Evolutionary conservation across 2,329 filamentous ascomycete genomes (phyloP), one percentile per base, ranked within the genome.

Genomic region (Talaromyces funiculosus): DNA sequence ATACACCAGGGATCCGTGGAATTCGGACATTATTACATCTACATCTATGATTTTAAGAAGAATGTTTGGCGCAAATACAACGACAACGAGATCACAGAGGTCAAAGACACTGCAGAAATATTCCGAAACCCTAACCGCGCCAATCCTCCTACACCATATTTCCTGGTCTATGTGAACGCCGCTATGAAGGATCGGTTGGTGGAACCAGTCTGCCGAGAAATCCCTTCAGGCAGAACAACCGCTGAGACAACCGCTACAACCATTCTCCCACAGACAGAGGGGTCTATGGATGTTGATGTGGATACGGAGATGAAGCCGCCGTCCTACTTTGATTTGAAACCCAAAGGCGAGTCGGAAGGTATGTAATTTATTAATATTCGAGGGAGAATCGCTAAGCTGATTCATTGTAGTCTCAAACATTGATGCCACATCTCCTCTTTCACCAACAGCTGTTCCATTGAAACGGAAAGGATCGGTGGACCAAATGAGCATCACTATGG

Each of bases 11-110:
- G 82, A 31, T 77, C 75, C 29, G 82, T 87, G 42, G 83, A 81
- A 47, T 87, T 87, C 49, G 94, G 94, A 0, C 94, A 99, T 74
- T 99, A 97, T 77, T 97, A 91, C 88, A 91, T 97, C 47, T 97
- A 92, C 83, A 95, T 99, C 64, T 90, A 87, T 69, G 94, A 97
- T 76, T 96, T 96, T 73, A 84, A 87, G 65, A 84, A 85, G 51
- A 78, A 86, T 37, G 80, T 92, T 20, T 99, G 94, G 92, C 87
- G 92, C 61, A 91, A 90, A 69, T 99, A 97, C 80, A 99, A 99
- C 71, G 94, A 99, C 69, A 88, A 88, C 58, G 82, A 82, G 16
- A 92, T 99, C 24, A 87, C 84, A 2, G 85, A 90, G 64, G 82
- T 86, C 26, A 78, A 80, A 14, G 83, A 90, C 67, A 80, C 83